phyloP scores from a whole-genome alignment of 2,329 filamentous ascomycete genomes.

The Periconia sp. region DNA sequence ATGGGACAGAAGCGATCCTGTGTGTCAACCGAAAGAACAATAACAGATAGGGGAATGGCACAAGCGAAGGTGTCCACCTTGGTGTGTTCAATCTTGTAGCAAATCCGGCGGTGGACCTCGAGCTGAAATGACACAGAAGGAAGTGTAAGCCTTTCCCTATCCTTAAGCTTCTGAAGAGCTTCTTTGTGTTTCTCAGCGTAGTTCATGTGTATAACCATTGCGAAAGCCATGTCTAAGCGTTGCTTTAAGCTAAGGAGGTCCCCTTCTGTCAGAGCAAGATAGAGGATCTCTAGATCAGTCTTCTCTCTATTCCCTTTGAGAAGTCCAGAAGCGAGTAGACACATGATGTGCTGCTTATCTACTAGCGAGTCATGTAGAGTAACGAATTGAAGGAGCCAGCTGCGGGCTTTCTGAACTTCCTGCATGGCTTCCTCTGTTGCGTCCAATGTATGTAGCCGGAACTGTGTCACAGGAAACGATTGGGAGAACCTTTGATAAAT shows the following conservation, averaged over 20 bases:
- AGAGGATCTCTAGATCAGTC: conserved; percentile 24
- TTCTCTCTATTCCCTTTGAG: no score
- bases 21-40: conserved; percentile 11
- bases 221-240: conserved; percentile 15
- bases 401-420: conserved; percentile 1
- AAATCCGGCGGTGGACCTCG: conserved; percentile 5
- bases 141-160: no score
- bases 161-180: conserved; percentile 3
- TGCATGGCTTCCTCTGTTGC: no score
- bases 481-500: no score
- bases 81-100: conserved; percentile 1
- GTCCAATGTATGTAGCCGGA: no score
- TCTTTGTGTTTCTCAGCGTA: conserved; percentile 11
- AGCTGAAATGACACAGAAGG: no score
- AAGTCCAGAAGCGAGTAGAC: no score
- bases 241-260: conserved; percentile 7
- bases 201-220: conserved; percentile 18
- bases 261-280: conserved; percentile 23
- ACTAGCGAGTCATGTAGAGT: neutral
- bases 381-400: conserved; percentile 1
- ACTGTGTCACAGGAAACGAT: no score
- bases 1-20: conserved; percentile 20
- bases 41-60: conserved; percentile 17
- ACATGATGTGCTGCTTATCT: no score
- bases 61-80: conserved; percentile 29